Percentiles rank a stretch among this genome's conserved stretches.
These are phyloP conservation scores for Verticillium zaregamsianum DNA, from an alignment of 2,329 filamentous ascomycete genomes.

Conservation along the genomic window DNA sequence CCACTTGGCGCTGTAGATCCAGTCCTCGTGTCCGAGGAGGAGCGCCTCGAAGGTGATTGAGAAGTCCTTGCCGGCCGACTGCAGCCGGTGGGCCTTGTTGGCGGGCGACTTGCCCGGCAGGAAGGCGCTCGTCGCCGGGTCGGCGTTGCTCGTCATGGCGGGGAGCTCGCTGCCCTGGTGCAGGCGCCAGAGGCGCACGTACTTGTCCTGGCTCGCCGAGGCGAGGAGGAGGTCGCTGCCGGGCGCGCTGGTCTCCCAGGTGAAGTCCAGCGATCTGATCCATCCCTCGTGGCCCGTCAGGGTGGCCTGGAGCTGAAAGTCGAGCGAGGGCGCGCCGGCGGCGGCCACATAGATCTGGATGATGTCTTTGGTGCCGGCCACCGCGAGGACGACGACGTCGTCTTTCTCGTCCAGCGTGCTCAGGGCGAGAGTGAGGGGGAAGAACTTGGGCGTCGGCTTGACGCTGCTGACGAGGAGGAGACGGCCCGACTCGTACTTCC, in stretches of 20 bases:
- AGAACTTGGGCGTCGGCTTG: conserved; percentile 69
- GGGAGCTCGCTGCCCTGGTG: conserved; percentile 66
- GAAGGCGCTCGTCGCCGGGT: conserved; percentile 54
- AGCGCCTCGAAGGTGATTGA: conserved; percentile 91
- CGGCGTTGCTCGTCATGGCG: conserved; percentile 47
- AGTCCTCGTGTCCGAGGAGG: conserved; percentile 92
- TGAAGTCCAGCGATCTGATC: conserved; percentile 83
- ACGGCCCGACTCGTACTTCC: conserved; percentile 55
- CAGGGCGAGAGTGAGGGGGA: conserved; percentile 74
- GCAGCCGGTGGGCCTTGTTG: conserved; percentile 83
- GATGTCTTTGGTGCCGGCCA: conserved; percentile 78
- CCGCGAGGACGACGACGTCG: conserved; percentile 64
- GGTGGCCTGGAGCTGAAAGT: conserved; percentile 70
- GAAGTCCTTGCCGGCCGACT: conserved; percentile 57
- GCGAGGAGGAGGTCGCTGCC: conserved; percentile 73
- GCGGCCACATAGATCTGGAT: conserved; percentile 73
- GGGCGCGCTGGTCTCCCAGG: conserved; percentile 50
- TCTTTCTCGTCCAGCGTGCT: conserved; percentile 49
- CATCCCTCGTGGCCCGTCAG: conserved; percentile 91
- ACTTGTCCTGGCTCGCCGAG: conserved; percentile 96
- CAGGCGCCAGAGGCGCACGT: conserved; percentile 88
- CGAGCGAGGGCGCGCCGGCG: conserved; percentile 23
- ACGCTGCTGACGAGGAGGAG: conserved; percentile 65
- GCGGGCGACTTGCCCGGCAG: conserved; percentile 69
- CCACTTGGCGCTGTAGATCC: conserved; percentile 92